Conservation (phyloP, 768 basidiomycete species). For the Macrocybe gigantea region DNA sequence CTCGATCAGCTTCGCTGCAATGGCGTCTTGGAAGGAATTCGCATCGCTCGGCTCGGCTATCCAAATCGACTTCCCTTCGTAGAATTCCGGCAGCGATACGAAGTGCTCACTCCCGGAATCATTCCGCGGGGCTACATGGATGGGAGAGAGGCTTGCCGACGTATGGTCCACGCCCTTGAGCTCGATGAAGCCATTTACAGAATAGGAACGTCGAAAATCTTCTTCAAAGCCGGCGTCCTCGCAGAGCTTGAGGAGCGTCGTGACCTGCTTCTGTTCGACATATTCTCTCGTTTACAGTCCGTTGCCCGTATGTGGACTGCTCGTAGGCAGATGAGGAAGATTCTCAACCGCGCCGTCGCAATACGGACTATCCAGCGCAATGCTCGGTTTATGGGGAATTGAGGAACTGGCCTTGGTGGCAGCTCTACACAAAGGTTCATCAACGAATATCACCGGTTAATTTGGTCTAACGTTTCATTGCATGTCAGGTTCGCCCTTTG, state of each 20-base stretch:
- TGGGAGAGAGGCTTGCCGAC: conserved; percentile 86
- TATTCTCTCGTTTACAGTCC: conserved; percentile 88
- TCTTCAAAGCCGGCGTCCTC: conserved; percentile 97
- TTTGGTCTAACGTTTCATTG: conserved; percentile 4
- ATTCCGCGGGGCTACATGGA: conserved; percentile 97
- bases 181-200: conserved; percentile 81
- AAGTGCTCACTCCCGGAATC: conserved; percentile 89
- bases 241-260: conserved; percentile 93
- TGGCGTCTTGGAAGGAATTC: conserved; percentile 97
- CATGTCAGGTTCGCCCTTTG: conserved; percentile 73
- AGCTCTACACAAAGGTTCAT: conserved; percentile 84
- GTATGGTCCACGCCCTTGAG: conserved; percentile 86
- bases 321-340: conserved; percentile 88
- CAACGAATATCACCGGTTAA: not conserved
- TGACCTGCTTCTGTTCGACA: conserved; percentile 80
- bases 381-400: conserved; percentile 88
- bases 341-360: conserved; percentile 87
- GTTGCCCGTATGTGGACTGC: conserved; percentile 81
- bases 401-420: conserved; percentile 99
- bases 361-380: conserved; percentile 92
- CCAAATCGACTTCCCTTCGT: conserved; percentile 96
- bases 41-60: conserved; percentile 95
- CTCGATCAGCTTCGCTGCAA: conserved; percentile 97
- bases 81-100: conserved; percentile 96
- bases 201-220: conserved; percentile 95